Evolutionary conservation across 345 rosid genomes (phyloP).

Genomic region (Eucalyptus curtisii): DNA sequence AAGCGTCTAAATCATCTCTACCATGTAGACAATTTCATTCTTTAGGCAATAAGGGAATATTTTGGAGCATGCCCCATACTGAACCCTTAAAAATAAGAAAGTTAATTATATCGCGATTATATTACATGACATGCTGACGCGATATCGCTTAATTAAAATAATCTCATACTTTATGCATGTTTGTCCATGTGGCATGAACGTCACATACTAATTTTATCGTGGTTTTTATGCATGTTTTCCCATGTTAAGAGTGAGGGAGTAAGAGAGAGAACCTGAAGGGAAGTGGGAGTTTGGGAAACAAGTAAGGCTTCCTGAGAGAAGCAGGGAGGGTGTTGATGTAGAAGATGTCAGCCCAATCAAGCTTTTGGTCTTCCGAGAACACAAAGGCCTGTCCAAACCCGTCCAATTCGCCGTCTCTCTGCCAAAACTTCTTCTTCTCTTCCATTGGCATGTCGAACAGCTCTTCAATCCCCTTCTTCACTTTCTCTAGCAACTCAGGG

Average conservation of each 20-base stretch:
- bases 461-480: background rate
- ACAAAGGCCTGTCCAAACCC: background rate
- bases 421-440: background rate
- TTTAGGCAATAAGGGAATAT: background rate
- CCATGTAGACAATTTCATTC: background rate
- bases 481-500: background rate
- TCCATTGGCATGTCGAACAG: background rate
- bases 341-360: constrained; percentile 1
- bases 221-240: background rate
- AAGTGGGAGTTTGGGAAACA: background rate
- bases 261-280: background rate
- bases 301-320: background rate
- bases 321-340: background rate
- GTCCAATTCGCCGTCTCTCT: background rate
- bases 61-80: background rate
- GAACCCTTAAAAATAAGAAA: background rate
- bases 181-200: too few species aligned
- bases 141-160: background rate
- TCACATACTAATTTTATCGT: too few species aligned
- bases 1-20: constrained; percentile 41
- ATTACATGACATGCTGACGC: background rate
- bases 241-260: fast-evolving
- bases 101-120: fast-evolving
- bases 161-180: background rate
- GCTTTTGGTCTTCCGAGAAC: background rate